These are phyloP conservation scores for Annona squamosa DNA, from an alignment of 164 flowering plant species.

Conservation along the genomic window DNA sequence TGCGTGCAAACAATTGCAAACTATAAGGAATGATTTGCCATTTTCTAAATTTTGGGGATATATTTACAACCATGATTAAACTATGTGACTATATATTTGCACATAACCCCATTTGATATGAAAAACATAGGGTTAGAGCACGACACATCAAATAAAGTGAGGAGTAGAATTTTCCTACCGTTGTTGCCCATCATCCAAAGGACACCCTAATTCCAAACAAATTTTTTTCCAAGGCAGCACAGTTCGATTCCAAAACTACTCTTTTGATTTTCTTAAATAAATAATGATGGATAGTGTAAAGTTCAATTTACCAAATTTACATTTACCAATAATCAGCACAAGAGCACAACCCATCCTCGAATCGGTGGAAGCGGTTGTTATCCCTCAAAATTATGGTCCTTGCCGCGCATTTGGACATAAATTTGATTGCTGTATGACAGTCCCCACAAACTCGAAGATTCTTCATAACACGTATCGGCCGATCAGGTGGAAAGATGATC, in stretches of 20 bases:
- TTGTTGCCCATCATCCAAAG: too few relatives aligned
- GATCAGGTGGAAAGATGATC: slow-evolving; percentile 52
- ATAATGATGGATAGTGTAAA: not conserved
- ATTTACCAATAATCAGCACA: slow-evolving; percentile 88
- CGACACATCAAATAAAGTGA: too few relatives aligned
- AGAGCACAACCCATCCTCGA: slow-evolving; percentile 79
- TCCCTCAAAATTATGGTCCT: slow-evolving; percentile 79
- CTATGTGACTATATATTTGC: too few relatives aligned
- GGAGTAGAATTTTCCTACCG: too few relatives aligned
- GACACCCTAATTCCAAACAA: not conserved
- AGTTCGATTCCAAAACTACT: not conserved
- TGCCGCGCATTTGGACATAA: slow-evolving; percentile 65
- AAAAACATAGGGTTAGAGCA: too few relatives aligned
- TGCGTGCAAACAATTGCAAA: too few relatives aligned
- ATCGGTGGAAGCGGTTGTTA: slow-evolving; percentile 78
- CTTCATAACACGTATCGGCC: slow-evolving; percentile 86
- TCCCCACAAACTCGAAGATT: slow-evolving; percentile 91
- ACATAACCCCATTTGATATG: too few relatives aligned
- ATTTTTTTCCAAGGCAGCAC: not conserved
- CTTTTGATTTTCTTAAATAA: not conserved
- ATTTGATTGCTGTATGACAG: slow-evolving; percentile 84
- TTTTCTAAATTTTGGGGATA: too few relatives aligned
- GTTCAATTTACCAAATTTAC: not conserved
- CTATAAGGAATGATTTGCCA: too few relatives aligned
- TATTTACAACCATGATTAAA: too few relatives aligned